Base-by-base conservation (phyloP, 768 basidiomycete genomes). In the Leccinum boreale region DNA sequence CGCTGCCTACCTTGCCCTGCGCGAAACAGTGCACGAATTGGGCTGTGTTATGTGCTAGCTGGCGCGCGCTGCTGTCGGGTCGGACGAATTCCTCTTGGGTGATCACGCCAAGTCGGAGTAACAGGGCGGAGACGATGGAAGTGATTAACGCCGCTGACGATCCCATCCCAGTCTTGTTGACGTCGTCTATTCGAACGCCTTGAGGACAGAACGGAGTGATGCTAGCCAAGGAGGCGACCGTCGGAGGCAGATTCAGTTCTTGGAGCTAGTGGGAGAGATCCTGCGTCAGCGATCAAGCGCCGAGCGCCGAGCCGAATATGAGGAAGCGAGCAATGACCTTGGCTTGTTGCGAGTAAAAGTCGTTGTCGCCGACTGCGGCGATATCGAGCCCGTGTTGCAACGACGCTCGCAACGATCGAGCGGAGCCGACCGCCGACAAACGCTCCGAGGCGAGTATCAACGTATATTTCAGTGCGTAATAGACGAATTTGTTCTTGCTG, bases 141-240 rank as follows among this genome's bases (percentile, higher is more conserved):
- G 97, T 98, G 70, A 98, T 97, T 61, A 99, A 82, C 0, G 97
- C 94, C 5, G 97, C 97, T 3, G 94, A 97, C 6, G 95, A 98
- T 42, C 97, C 97, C 50, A 98, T 84, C 9, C 97, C 97, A 0
- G 97, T 98, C 77, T 99, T 99, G 81, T 98, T 94, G n/a, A 96
- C 95, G 51, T 91, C 77, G 1, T 80, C 75, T 36, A 99, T 31
- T 1, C 73, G 75, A 50, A 89, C 87, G 56, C 85, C 83, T 11
- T 90, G 86, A 24, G 81, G 77, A 31, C 76, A 78, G 76, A 98
- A 98, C 0, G 91, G 90, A 3, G 85, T 76, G n/a, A 98, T 83
- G 50, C 80, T 75, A 1, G 77, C 69, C 31, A 97, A 80, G 1
- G 90, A 90, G 0, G 73, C 75, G 29, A 88, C 74, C 1, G 84